Evolutionary conservation across 495 filamentous ascomycete species (phyloP), one percentile per base, ranked within the genome.

Genomic region (Hypoxylon rickii): DNA sequence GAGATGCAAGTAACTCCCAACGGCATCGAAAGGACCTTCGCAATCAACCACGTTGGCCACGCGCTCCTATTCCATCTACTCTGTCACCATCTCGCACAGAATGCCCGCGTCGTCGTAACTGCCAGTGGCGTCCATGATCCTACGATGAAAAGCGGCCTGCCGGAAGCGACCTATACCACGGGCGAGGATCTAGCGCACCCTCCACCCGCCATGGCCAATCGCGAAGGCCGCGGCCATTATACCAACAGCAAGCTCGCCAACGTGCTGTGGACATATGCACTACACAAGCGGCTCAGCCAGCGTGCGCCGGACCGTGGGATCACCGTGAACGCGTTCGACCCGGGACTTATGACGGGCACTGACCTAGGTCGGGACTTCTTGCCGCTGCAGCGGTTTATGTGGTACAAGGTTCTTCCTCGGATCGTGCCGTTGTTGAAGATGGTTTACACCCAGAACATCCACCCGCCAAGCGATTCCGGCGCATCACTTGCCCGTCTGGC

Each of bases 201-300:
- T 69, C 45, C 51, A 0, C 22, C 47, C 0, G 41, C 54, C 17
- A 26, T 44, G 17, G 46, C 42, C 10, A 45, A 42, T 3, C 29
- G 44, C 32, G 43, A 54, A 0, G 59, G 63, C 43, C 79, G 17
- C 71, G 50, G 61, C 12, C 79, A 83, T 17, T 92, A 92, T 64
- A 79, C 73, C 3, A 78, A 87, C 20, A 77, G 75, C 56, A 92
- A 92, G 72, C 78, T 89, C 0, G 83, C 86, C 5, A 90, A 89
- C 64, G 75, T 89, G n/a, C 70, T 90, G 1, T 86, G 75, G 73
- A 64, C 61, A 7, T 77, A 78, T 51, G 74, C 75, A 1, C 57
- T 80, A 10, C 43, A 73, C 8, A 51, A 60, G 7, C 68, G 69
- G 6, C 65, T 79, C 5, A 26, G 45, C 6, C 26, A 61, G 16